phyloP scores from a whole-genome alignment of 805 yeast species.

The Saccharomycopsis selenospora region DNA sequence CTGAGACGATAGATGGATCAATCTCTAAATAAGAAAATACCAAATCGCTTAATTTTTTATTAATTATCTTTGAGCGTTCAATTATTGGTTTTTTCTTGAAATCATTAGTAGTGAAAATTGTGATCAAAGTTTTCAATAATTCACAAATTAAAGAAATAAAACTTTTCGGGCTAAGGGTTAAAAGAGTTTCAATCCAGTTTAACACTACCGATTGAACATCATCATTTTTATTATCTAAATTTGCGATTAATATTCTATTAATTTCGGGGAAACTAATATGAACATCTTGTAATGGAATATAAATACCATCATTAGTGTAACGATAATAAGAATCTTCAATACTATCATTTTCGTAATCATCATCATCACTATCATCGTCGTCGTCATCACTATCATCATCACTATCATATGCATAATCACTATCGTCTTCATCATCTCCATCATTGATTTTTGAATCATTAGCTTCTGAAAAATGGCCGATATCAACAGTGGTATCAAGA shows the following conservation, averaged over 20 bases:
- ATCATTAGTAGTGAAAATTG: slow-evolving; percentile 49
- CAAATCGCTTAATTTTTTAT: slow-evolving; percentile 46
- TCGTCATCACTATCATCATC: slow-evolving; percentile 27
- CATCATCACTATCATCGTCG: slow-evolving; percentile 23
- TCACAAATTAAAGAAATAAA: slow-evolving; percentile 70
- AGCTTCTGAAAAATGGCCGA: background rate
- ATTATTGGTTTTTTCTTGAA: slow-evolving; percentile 38
- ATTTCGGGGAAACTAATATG: slow-evolving; percentile 73
- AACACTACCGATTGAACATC: slow-evolving; percentile 75
- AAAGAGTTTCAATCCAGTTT: slow-evolving; percentile 71
- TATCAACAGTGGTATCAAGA: no score
- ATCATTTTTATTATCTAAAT: slow-evolving; percentile 59
- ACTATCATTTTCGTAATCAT: slow-evolving; percentile 22
- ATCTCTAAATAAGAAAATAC: slow-evolving; percentile 23
- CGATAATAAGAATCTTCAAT: slow-evolving; percentile 23
- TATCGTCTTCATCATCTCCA: slow-evolving; percentile 11
- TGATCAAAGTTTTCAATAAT: slow-evolving; percentile 59
- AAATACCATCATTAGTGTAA: slow-evolving; percentile 44
- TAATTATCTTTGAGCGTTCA: slow-evolving; percentile 49
- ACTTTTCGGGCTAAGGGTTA: slow-evolving; percentile 68
- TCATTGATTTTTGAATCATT: slow-evolving; percentile 12
- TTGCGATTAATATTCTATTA: slow-evolving; percentile 73
- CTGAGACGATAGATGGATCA: background rate
- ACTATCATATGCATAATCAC: slow-evolving; percentile 24
- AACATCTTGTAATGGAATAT: slow-evolving; percentile 75